Conservation (phyloP, 805 yeast genomes). For the Zygoascus bituminiphila region DNA sequence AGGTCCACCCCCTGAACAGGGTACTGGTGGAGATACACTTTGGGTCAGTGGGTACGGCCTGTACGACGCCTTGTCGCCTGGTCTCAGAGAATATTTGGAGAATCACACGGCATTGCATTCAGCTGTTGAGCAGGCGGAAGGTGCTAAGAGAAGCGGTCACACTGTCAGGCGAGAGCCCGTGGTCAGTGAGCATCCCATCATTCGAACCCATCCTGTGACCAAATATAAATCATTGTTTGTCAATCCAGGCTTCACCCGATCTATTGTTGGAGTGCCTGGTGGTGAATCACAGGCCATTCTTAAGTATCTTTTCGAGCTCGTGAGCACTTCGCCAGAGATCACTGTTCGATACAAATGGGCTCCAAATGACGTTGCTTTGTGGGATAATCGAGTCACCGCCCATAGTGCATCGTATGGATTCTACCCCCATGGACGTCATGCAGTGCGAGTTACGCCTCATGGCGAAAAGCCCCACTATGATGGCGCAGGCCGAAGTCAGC, state of each 20-base stretch:
- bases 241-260: constrained; percentile 53
- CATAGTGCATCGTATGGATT: constrained; percentile 69
- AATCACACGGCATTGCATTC: constrained; percentile 54
- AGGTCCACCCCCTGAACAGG: constrained; percentile 23
- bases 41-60: constrained; percentile 54
- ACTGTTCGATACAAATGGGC: constrained; percentile 68
- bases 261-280: constrained; percentile 58
- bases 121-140: constrained; percentile 52
- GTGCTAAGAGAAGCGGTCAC: constrained; percentile 48
- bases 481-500: constrained; percentile 21
- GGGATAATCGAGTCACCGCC: constrained; percentile 67
- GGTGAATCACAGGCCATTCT: constrained; percentile 57
- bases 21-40: constrained; percentile 48
- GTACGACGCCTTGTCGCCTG: constrained; percentile 47
- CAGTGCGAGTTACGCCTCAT: constrained; percentile 62
- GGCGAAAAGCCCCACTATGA: constrained; percentile 55
- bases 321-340: constrained; percentile 48
- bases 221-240: constrained; percentile 52
- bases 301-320: constrained; percentile 44
- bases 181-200: constrained; percentile 57
- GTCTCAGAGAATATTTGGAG: constrained; percentile 42
- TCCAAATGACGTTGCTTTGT: constrained; percentile 56
- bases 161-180: constrained; percentile 59
- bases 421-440: constrained; percentile 64
- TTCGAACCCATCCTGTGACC: constrained; percentile 66